Evolutionary conservation across 176 grass and related monocot species (phyloP), one percentile per base, ranked within the genome.

Genomic region (Neostapfia colusana): DNA sequence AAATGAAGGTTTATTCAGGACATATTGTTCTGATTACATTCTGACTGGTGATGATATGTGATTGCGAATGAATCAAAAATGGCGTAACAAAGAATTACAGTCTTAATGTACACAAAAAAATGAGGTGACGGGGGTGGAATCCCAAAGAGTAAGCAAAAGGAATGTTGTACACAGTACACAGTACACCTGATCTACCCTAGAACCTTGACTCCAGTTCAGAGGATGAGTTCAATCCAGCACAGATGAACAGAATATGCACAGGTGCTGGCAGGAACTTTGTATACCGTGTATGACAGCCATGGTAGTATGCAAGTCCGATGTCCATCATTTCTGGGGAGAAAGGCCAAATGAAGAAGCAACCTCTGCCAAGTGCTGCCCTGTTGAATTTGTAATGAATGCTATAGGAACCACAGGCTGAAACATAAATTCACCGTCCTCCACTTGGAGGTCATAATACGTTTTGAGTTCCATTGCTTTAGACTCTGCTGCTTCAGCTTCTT

Each of bases 401-500:
- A 91, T 87, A 74, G 88, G 90, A 17, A 82, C 74, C 75, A 85
- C 63, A 25, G 70, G 73, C 42, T 85, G 77, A 69, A 81, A 84
- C 46, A 70, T 77, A 54, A 50, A 82, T 23, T 81, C 77, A 82
- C 73, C 70, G 3, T 85, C 78, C 35, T 92, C 76, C 13, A 67
- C 26, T 81, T 88, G 82, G 66, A 98, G 71, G 67, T 84, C 73
- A 76, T 98, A 98, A 68, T 45, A 75, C 77, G 88, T 79, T 73
- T 83, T 80, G 53, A 99, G 91, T 63, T 95, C 91, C 63, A 54
- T 77, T 7, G 85, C 91, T 89, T 92, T 95, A 79, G 69, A 92
- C 70, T 95, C 85, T 39, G 89, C 83, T 13, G 79, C 85, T 90
- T 86, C 89, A 78, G 91, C 89, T 77, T 99, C 95, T 84, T 82